Conservation (phyloP, 306 rosid genomes). For the Sesbania bispinosa region DNA sequence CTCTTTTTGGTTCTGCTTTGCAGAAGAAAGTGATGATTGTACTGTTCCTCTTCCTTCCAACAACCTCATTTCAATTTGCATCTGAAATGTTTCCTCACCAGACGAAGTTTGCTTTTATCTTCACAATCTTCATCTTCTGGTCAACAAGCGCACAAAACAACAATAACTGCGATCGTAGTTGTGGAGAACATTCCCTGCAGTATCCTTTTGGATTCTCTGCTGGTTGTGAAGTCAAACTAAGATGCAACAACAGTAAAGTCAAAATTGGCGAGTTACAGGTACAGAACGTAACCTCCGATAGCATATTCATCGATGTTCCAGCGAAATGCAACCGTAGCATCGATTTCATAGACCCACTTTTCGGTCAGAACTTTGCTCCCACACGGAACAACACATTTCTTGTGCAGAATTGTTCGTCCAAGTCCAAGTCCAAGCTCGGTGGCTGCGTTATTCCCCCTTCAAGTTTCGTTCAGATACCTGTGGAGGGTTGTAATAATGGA, state of each 20-base stretch:
- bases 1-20: not conserved
- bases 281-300: conserved; percentile 40
- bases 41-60: conserved; percentile 12
- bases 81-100: conserved; percentile 33
- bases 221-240: conserved; percentile 37
- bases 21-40: conserved; percentile 41
- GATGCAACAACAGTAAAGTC: conserved; percentile 22
- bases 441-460: conserved; percentile 42
- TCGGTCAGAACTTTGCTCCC: conserved; percentile 36
- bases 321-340: conserved; percentile 40
- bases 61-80: conserved; percentile 2
- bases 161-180: conserved; percentile 6
- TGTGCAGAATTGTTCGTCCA: conserved; percentile 34
- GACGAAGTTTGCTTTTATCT: not conserved
- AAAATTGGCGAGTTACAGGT: conserved; percentile 40
- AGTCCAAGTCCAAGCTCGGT: not conserved
- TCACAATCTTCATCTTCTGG: conserved; percentile 32
- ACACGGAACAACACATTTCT: conserved; percentile 49
- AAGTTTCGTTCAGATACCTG: not conserved
- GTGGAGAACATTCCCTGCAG: conserved; percentile 32
- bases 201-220: conserved; percentile 70
- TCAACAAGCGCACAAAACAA: conserved; percentile 28
- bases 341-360: conserved; percentile 25
- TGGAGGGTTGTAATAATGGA: conserved; percentile 5
- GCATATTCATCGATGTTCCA: conserved; percentile 51